Evolutionary conservation across 495 filamentous ascomycete species (phyloP), one percentile per base, ranked within the genome.

Genomic region (Hamigera avellanea): DNA sequence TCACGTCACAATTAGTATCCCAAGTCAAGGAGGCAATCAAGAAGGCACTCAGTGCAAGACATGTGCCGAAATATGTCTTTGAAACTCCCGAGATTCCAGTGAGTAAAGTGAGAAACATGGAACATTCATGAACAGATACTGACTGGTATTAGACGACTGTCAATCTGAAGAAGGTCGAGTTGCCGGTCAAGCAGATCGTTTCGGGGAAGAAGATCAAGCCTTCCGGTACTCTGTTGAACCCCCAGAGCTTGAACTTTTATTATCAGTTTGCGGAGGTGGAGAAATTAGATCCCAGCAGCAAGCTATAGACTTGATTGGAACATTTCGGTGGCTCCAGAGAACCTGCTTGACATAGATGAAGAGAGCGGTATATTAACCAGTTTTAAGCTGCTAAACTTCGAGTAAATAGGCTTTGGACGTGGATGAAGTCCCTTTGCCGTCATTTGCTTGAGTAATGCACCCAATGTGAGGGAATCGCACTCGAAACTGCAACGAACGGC

Each of bases 111-210:
- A 30, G 28, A 30, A 12, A 6, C 5, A 23, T 23, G 5, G 21
- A 9, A 28, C 33, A 27, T 35, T 14, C 27, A 33, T 35, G 30
- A 27, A 15, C 28, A 42, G n/a, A 16, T 32, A 26, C 37, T n/a
- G 18, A 28, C n/a, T n/a, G n/a, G n/a, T n/a, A 29, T 19, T 42
- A 29, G 18, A 81, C 76, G 1, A 88, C 84, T 5, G 76, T 91
- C 37, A 91, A 88, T 54, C 52, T 81, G 14, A 91, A 88, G 52
- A 91, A 91, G 54, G 83, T 91, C 14, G 84, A 91, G 49, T 50
- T 91, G 8, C 82, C 84, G 2, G 80, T 91, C 16, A 91, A 87
- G 64, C 80, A 85, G 57, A 86, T 88, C 37, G 76, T 91, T 1
- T 83, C 73, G 0, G 84, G 84, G 0, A 73, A 76, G 42, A 69